Evolutionary conservation across 75 land plant species (phyloP).

Genomic region (Pinus tabuliformis): DNA sequence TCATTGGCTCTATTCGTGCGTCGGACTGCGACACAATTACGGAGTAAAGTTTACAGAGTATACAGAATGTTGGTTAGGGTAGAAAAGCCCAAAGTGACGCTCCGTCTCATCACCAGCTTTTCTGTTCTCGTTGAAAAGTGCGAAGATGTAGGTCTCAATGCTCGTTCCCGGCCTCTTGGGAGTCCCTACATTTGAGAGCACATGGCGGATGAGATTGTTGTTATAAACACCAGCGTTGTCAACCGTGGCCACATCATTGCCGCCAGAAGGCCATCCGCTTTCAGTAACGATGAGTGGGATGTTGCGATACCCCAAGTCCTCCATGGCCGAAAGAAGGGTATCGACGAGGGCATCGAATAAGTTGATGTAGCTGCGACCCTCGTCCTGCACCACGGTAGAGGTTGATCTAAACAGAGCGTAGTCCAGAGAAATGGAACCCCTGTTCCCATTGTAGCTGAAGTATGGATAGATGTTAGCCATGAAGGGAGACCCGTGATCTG

Average conservation of each 20-base stretch:
- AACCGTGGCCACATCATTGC: constrained; percentile 12
- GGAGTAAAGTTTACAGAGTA: not conserved
- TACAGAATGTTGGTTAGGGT: not conserved
- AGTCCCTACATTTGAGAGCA: constrained; percentile 12
- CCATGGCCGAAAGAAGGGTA: not conserved
- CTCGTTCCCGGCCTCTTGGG: not conserved
- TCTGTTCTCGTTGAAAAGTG: constrained; percentile 19
- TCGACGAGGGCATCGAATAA: constrained; percentile 19
- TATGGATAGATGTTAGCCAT: constrained; percentile 31
- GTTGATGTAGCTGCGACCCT: constrained; percentile 8
- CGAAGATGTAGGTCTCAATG: no score
- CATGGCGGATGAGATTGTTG: constrained; percentile 7
- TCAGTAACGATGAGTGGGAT: constrained; percentile 2
- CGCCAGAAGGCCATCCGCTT: constrained; percentile 32
- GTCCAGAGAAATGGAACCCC: not conserved
- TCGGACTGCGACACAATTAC: no score
- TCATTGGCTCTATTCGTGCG: no score
- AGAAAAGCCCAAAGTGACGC: constrained; percentile 18
- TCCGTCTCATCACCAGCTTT: constrained; percentile 26
- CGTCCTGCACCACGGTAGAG: constrained; percentile 8
- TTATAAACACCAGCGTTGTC: constrained; percentile 4
- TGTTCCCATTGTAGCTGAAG: constrained; percentile 13
- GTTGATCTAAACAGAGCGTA: no score
- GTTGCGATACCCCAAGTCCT: no score
- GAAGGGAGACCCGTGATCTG: constrained; percentile 7